Conservation (phyloP, 2,329 filamentous ascomycete species). For the Ascochyta lentis region DNA sequence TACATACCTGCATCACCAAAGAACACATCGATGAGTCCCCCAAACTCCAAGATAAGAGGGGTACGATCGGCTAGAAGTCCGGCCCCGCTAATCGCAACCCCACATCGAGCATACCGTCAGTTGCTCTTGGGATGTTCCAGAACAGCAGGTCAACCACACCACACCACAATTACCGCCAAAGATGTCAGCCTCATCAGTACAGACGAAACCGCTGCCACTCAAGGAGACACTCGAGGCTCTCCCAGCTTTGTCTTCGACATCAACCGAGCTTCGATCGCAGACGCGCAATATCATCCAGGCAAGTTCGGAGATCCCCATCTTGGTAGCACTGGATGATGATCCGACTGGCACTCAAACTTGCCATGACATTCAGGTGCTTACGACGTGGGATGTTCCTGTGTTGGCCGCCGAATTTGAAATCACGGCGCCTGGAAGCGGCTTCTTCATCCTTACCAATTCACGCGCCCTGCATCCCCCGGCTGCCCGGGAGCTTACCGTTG, state of each 20-base stretch:
- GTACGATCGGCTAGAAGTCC: constrained; percentile 15
- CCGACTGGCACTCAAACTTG: constrained; percentile 69
- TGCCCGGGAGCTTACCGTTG: constrained; percentile 56
- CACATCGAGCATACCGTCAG: constrained; percentile 1
- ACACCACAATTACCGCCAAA: not conserved
- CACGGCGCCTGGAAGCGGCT: constrained; percentile 52
- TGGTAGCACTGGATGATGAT: constrained; percentile 60
- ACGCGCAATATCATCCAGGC: constrained; percentile 27
- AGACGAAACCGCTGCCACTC: not conserved
- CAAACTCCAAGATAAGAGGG: constrained; percentile 1
- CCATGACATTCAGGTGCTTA: constrained; percentile 63
- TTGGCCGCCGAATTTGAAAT: constrained; percentile 54
- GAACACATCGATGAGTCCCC: not conserved
- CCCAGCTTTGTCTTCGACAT: constrained; percentile 22
- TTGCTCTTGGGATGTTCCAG: not conserved
- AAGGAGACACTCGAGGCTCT: constrained; percentile 26
- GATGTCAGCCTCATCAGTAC: not conserved
- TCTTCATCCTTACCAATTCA: constrained; percentile 68
- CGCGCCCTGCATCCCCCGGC: constrained; percentile 60
- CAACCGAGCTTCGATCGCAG: constrained; percentile 26
- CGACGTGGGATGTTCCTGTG: constrained; percentile 58
- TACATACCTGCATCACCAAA: not conserved
- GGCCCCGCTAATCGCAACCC: constrained; percentile 13
- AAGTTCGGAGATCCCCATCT: constrained; percentile 30
- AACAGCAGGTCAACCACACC: not conserved